Evolutionary conservation across 805 yeast species (phyloP).

Genomic region (Priceomyces fermenticarens): DNA sequence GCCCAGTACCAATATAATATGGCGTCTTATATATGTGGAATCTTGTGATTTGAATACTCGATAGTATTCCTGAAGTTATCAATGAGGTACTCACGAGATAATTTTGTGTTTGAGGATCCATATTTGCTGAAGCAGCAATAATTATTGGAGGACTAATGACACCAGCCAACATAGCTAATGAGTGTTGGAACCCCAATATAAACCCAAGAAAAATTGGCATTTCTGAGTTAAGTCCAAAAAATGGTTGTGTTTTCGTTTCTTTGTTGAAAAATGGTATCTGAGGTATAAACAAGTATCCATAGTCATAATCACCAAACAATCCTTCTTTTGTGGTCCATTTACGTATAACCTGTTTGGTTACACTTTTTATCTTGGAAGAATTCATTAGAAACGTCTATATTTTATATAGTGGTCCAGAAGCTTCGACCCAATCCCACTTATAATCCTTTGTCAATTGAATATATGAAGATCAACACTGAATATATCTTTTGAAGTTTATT

Average conservation of each 20-base stretch:
- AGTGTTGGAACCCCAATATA: slow-evolving; percentile 81
- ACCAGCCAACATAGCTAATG: slow-evolving; percentile 91
- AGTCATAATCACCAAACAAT: slow-evolving; percentile 83
- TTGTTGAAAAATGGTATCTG: slow-evolving; percentile 61
- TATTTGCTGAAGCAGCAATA: slow-evolving; percentile 61
- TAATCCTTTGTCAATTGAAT: too few species aligned
- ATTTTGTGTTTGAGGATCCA: slow-evolving; percentile 38
- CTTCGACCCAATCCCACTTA: too few species aligned
- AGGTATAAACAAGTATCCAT: slow-evolving; percentile 76
- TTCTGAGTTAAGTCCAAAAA: slow-evolving; percentile 74
- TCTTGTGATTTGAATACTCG: slow-evolving; percentile 64
- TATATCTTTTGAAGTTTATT: too few species aligned
- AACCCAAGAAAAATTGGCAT: slow-evolving; percentile 81
- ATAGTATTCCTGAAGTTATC: slow-evolving; percentile 49
- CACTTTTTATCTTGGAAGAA: slow-evolving; percentile 10
- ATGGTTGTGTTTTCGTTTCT: slow-evolving; percentile 61
- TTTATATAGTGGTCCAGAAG: too few species aligned
- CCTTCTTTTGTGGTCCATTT: slow-evolving; percentile 77
- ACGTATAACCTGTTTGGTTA: slow-evolving; percentile 20
- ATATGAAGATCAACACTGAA: too few species aligned
- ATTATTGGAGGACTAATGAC: slow-evolving; percentile 80
- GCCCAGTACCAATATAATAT: slow-evolving; percentile 82
- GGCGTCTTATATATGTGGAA: slow-evolving; percentile 72
- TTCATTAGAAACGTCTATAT: slow-evolving; percentile 1
- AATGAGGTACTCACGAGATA: slow-evolving; percentile 38